Percentiles rank a stretch among this genome's conserved stretches.
Evolutionary conservation across 371 early-diverging fungal species (phyloP).

Genomic region (Mucor irregularis): DNA sequence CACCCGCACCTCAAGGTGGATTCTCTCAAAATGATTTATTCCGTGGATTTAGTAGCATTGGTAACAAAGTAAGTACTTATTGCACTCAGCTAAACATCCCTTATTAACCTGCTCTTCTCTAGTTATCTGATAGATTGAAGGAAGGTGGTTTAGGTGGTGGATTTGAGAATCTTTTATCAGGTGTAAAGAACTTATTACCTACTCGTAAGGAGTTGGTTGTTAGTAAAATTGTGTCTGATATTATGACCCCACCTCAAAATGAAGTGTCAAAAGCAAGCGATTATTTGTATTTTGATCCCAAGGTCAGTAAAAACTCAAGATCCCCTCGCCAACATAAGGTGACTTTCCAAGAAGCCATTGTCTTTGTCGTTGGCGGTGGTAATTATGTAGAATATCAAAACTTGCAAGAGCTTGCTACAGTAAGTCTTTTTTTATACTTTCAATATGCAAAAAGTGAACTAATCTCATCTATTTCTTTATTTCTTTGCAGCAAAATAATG

Average conservation of each 20-base stretch:
- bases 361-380: constrained; percentile 97
- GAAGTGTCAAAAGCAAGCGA: constrained; percentile 72
- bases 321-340: constrained; percentile 57
- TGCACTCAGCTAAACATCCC: not conserved
- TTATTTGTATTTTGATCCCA: constrained; percentile 89
- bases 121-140: constrained; percentile 79
- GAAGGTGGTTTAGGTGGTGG: constrained; percentile 80
- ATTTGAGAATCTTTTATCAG: constrained; percentile 86
- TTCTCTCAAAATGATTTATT: constrained; percentile 53
- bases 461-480: not conserved
- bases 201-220: constrained; percentile 84
- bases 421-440: constrained; percentile 21
- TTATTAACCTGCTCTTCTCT: not conserved
- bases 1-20: constrained; percentile 49
- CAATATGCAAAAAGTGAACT: not conserved
- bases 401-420: constrained; percentile 82
- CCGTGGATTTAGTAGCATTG: constrained; percentile 80
- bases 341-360: constrained; percentile 86
- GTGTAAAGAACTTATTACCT: constrained; percentile 93
- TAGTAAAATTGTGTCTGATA: constrained; percentile 82
- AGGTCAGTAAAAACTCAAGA: constrained; percentile 50
- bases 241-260: constrained; percentile 71
- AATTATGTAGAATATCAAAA: constrained; percentile 97
- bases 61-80: constrained; percentile 67
- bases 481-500: constrained; percentile 52